A percentile compares a stretch with the other conserved stretches of the same genome.
Conservation (phyloP, 495 filamentous ascomycete species). For the Bombardia bombarda region DNA sequence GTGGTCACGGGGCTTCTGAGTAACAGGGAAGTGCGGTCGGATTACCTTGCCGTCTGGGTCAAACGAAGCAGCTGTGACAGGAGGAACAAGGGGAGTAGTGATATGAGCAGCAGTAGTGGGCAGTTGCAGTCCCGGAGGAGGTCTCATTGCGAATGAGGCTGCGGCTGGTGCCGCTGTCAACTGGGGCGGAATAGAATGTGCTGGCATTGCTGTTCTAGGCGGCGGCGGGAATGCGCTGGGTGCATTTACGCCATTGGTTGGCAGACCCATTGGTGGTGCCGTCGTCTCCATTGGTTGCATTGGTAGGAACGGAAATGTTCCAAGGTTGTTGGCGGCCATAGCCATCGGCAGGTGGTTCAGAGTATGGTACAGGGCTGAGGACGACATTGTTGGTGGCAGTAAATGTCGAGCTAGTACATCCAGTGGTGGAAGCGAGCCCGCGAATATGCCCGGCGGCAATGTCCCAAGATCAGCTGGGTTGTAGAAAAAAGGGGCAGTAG, state of each 20-base stretch:
- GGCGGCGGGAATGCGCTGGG: constrained; percentile 7
- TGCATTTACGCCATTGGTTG: background rate
- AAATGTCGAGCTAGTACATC: background rate
- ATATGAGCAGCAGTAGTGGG: background rate
- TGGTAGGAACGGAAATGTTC: background rate
- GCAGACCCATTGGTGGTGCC: background rate
- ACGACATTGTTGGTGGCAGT: background rate
- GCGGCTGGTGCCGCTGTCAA: background rate
- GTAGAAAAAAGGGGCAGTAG: too few species aligned
- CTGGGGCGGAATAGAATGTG: background rate
- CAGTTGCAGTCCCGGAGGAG: background rate
- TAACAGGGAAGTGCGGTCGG: constrained; percentile 24
- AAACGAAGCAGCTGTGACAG: background rate
- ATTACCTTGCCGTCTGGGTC: constrained; percentile 7
- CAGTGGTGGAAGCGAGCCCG: background rate
- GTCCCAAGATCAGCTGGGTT: too few species aligned
- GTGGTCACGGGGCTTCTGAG: constrained; percentile 23
- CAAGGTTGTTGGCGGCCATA: background rate
- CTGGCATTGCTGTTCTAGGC: background rate
- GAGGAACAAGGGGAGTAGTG: background rate
- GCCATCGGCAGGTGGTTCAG: background rate
- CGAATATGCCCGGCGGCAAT: too few species aligned
- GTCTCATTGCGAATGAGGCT: background rate
- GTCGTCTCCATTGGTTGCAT: background rate
- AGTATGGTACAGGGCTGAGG: background rate